Percentiles rank a stretch among this genome's conserved stretches.
Conservation (phyloP, 2,329 filamentous ascomycete species). For the Colletotrichum viniferum region DNA sequence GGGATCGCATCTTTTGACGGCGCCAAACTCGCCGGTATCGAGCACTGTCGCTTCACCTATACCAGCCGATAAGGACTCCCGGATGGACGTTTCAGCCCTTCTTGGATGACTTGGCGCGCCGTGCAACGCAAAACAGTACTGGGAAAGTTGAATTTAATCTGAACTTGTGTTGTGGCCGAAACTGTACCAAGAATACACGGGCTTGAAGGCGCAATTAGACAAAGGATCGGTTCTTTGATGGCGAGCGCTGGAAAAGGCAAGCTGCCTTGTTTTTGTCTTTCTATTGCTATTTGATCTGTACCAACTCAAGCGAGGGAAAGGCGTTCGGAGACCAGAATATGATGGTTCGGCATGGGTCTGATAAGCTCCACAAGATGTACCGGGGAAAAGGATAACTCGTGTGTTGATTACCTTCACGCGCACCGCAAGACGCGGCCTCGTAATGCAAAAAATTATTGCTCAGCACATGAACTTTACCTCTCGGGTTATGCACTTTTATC, state of each 20-base stretch:
- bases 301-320: slow-evolving; percentile 11
- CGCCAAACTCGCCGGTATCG: slow-evolving; percentile 35
- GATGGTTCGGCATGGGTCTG: not conserved
- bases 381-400: not conserved
- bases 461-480: not conserved
- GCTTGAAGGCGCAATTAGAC: not conserved
- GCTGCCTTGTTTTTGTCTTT: not conserved
- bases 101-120: not conserved
- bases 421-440: not conserved
- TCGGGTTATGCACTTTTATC: not conserved
- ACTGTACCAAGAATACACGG: not conserved
- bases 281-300: not conserved
- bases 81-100: slow-evolving; percentile 16
- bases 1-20: slow-evolving; percentile 31
- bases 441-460: not conserved
- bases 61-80: slow-evolving; percentile 21
- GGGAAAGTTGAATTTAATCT: not conserved
- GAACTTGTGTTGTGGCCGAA: not conserved
- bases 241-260: not conserved
- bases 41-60: slow-evolving; percentile 10
- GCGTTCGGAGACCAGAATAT: slow-evolving; percentile 11
- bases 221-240: not conserved
- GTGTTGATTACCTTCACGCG: not conserved
- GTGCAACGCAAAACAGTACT: not conserved
- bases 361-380: not conserved